phyloP scores from a whole-genome alignment of 2,329 filamentous ascomycete species.

The Thermomyces lanuginosus region DNA sequence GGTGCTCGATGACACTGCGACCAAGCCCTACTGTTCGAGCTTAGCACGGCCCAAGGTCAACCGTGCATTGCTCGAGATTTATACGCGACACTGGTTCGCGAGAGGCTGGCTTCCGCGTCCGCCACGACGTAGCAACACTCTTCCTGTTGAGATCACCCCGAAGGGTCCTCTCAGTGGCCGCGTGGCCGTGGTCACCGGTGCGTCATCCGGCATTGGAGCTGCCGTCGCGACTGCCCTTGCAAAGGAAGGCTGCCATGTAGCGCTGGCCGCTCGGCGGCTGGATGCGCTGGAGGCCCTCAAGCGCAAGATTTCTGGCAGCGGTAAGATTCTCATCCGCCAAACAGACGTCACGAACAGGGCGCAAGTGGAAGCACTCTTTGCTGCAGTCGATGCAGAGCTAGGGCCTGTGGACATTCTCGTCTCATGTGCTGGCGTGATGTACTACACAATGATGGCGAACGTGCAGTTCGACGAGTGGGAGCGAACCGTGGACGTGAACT shows the following conservation, averaged over 20 bases:
- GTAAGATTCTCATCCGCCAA: conserved; percentile 50
- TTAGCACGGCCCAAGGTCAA: conserved; percentile 55
- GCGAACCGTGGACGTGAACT: conserved; percentile 69
- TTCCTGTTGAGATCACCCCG: conserved; percentile 28
- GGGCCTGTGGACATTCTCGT: conserved; percentile 66
- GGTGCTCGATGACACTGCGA: conserved; percentile 55
- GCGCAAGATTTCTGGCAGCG: conserved; percentile 38
- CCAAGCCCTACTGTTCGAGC: conserved; percentile 40
- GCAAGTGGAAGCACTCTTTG: conserved; percentile 51
- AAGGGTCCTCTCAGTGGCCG: conserved; percentile 48
- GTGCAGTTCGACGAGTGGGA: conserved; percentile 60
- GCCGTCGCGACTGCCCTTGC: conserved; percentile 55
- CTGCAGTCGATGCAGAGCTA: conserved; percentile 42
- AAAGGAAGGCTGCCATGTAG: conserved; percentile 54
- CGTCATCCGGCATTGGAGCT: conserved; percentile 63
- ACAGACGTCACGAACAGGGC: conserved; percentile 55
- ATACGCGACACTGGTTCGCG: conserved; percentile 64
- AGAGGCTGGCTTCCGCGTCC: conserved; percentile 56
- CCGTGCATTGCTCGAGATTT: conserved; percentile 53
- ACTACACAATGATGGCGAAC: conserved; percentile 77
- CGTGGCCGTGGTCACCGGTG: conserved; percentile 62
- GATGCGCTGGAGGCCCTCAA: conserved; percentile 54
- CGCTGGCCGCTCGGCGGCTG: conserved; percentile 52
- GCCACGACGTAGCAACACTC: conserved; percentile 36
- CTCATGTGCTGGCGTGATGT: conserved; percentile 71